Evolutionary conservation across 306 rosid species (phyloP).

Genomic region (Lupinus albus): DNA sequence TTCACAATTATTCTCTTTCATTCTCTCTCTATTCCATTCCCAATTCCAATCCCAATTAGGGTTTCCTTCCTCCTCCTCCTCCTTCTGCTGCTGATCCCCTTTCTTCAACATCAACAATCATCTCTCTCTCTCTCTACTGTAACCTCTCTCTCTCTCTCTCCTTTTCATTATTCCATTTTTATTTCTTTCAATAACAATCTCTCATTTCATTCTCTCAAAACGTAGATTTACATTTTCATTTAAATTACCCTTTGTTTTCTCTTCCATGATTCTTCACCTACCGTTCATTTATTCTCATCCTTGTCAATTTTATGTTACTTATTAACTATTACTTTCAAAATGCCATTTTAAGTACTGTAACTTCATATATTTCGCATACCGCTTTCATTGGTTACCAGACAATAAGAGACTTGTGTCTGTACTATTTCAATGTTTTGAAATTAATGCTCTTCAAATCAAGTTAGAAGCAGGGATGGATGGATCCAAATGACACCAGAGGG

Average conservation of each 20-base stretch:
- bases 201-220: background rate
- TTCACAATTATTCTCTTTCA: too few species aligned
- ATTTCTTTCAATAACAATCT: background rate
- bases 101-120: conserved; percentile 45
- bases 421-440: conserved; percentile 17
- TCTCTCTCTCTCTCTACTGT: conserved; percentile 41
- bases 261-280: conserved; percentile 3
- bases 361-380: background rate
- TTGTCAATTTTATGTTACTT: conserved; percentile 4
- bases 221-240: conserved; percentile 22
- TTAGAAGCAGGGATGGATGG: background rate
- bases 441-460: conserved; percentile 5
- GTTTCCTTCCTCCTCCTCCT: conserved; percentile 52
- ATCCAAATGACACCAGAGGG: too few species aligned
- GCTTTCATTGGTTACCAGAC: conserved; percentile 17
- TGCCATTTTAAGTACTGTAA: background rate
- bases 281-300: conserved; percentile 7
- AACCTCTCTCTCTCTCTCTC: conserved; percentile 41
- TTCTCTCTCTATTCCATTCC: conserved; percentile 9
- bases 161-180: background rate
- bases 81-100: background rate
- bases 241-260: too few species aligned
- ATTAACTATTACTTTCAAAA: background rate
- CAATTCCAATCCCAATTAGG: conserved; percentile 25
- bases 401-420: background rate